A percentile compares a stretch with the other conserved stretches of the same genome.
phyloP scores from a whole-genome alignment of 2,329 filamentous ascomycete species.

The Penicillium sp. region DNA sequence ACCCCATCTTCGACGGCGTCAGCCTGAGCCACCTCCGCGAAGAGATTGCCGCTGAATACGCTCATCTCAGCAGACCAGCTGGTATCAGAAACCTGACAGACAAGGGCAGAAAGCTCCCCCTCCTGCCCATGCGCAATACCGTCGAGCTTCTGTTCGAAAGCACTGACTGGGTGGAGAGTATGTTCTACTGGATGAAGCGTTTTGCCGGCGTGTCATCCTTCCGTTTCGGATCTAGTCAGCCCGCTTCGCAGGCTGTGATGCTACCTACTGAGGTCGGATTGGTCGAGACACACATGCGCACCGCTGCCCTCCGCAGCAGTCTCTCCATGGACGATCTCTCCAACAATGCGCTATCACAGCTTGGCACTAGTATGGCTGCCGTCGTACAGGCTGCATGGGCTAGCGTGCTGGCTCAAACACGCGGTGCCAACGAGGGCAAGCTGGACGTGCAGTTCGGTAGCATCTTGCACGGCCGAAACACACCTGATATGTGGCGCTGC shows the following conservation, averaged over 20 bases:
- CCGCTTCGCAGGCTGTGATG: background rate
- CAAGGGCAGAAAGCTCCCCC: background rate
- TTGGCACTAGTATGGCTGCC: background rate
- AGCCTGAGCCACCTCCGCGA: background rate
- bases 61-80: background rate
- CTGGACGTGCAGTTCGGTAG: background rate
- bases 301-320: background rate
- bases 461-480: background rate
- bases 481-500: background rate
- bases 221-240: background rate
- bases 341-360: background rate
- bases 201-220: background rate
- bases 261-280: background rate
- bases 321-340: background rate
- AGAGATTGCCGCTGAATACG: background rate
- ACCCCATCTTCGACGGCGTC: background rate
- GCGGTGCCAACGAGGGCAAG: background rate
- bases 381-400: background rate
- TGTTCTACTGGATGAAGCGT: background rate
- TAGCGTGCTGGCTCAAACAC: background rate
- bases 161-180: background rate
- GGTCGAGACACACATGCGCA: background rate
- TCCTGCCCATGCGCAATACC: background rate
- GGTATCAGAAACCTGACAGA: background rate
- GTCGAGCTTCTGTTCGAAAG: background rate